Percentiles rank a stretch among this genome's conserved stretches.
These are phyloP conservation scores for Russula sp. DNA, from an alignment of 768 basidiomycete genomes.

Conservation along the genomic window DNA sequence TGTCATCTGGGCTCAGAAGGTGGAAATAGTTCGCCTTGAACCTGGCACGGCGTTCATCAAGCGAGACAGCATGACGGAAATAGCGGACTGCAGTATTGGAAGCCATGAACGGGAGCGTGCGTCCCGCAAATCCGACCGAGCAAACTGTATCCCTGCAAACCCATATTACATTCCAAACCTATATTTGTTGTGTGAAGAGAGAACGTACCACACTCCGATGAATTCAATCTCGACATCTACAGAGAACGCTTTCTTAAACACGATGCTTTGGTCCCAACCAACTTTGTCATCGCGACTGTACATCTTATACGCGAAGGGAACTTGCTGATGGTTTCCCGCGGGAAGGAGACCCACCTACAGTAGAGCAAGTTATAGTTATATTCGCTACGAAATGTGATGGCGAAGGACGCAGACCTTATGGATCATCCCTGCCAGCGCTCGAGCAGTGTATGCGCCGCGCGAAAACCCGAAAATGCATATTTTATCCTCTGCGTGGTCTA, in stretches of 20 bases:
- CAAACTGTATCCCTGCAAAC: constrained; percentile 60
- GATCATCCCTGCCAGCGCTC: constrained; percentile 71
- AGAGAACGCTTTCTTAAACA: constrained; percentile 71
- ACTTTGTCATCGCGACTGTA: constrained; percentile 50
- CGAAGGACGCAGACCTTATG: constrained; percentile 42
- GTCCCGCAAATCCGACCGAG: constrained; percentile 63
- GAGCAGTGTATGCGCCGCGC: constrained; percentile 64
- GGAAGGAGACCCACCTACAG: constrained; percentile 63
- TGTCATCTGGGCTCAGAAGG: constrained; percentile 32
- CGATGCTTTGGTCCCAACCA: constrained; percentile 58
- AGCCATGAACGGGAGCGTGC: constrained; percentile 58
- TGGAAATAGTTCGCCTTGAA: constrained; percentile 37
- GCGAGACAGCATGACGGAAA: constrained; percentile 66
- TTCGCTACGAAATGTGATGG: background rate
- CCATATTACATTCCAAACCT: constrained; percentile 5
- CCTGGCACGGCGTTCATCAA: constrained; percentile 63
- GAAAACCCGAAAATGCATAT: constrained; percentile 82
- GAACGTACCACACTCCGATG: constrained; percentile 60
- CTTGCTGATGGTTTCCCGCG: constrained; percentile 63
- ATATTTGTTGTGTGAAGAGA: background rate
- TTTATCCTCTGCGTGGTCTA: constrained; percentile 64
- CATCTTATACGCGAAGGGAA: constrained; percentile 76
- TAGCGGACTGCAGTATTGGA: constrained; percentile 53
- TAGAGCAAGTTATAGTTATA: background rate
- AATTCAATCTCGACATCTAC: constrained; percentile 71